phyloP scores from a whole-genome alignment of 768 basidiomycete species.

The Russula sp. region DNA sequence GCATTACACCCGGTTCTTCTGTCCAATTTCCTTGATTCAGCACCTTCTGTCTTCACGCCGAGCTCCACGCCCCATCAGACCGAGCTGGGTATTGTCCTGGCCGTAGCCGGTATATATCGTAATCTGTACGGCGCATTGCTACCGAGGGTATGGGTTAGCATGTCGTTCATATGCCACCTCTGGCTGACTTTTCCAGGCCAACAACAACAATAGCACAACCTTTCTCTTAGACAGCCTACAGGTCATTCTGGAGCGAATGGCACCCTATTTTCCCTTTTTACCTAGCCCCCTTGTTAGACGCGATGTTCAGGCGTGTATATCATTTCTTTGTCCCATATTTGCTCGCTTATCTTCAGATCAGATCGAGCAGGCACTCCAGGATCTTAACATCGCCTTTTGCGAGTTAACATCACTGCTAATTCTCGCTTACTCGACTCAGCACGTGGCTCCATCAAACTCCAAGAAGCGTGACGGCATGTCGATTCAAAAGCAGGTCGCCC shows the following conservation, averaged over 20 bases:
- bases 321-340: neutral
- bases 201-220: conserved; percentile 28
- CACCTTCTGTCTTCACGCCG: conserved; percentile 75
- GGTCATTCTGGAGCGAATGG: conserved; percentile 63
- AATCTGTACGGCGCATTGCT: conserved; percentile 56
- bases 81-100: conserved; percentile 54
- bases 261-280: conserved; percentile 80
- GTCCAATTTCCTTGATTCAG: conserved; percentile 82
- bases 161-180: neutral
- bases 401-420: conserved; percentile 64
- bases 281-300: conserved; percentile 31
- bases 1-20: conserved; percentile 74
- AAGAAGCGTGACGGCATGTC: conserved; percentile 12
- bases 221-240: conserved; percentile 45
- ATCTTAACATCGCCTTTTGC: conserved; percentile 72
- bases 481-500: conserved; percentile 30
- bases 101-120: conserved; percentile 50
- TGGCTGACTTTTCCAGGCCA: neutral
- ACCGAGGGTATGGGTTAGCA: conserved; percentile 33
- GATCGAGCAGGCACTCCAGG: conserved; percentile 62
- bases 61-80: conserved; percentile 50
- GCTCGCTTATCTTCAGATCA: conserved; percentile 28
- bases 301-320: conserved; percentile 52
- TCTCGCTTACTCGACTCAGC: conserved; percentile 32
- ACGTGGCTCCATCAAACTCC: conserved; percentile 13